Evolutionary conservation across 192 early-diverging fungal species (phyloP), one percentile per base, ranked within the genome.

Genomic region (Funneliformis mosseae): DNA sequence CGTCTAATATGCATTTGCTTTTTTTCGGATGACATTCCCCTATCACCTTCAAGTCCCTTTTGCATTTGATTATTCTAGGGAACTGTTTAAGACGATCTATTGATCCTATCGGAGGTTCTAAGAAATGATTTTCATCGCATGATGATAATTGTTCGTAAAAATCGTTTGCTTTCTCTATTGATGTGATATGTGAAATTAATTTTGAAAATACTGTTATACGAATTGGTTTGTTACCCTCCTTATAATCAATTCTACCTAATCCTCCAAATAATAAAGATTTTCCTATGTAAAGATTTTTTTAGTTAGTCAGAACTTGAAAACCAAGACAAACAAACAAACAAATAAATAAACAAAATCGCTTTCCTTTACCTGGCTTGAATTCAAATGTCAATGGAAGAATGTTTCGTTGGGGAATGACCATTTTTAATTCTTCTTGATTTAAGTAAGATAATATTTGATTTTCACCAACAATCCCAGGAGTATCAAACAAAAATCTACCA

Each of bases 401-500:
- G 12, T 85, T 81, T 60, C 83, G 85, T 48, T 72, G 76, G 38
- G 83, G 84, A 55, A 88, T 74, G 18, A 83, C 76, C 67, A 85
- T 79, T 77, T 90, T 85, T 6, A 92, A 84, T 75, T 92, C 89
- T 4, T 88, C 81, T 27, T 85, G 81, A 16, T 74, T 83, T 68
- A 93, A 81, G 43, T 86, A 80, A 62, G 86, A 82, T 21, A 88
- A 73, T 0, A 89, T 74, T 21, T 88, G 88, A 60, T 90, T 83
- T 77, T 83, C 84, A 83, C 89, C 86, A 39, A 92, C 87, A 8
- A 93, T 83, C 5, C 92, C 92, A 0, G 92, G 92, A 6, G 92
- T 93, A 75, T 93, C 92, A 61, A 84, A 80, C 73, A 88, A 74
- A 78, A 87, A 87, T 27, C 83, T 81, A 38, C 74, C 80, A 18